phyloP scores from a whole-genome alignment of 2,329 filamentous ascomycete genomes.

The Cyphellophora attinorum region DNA sequence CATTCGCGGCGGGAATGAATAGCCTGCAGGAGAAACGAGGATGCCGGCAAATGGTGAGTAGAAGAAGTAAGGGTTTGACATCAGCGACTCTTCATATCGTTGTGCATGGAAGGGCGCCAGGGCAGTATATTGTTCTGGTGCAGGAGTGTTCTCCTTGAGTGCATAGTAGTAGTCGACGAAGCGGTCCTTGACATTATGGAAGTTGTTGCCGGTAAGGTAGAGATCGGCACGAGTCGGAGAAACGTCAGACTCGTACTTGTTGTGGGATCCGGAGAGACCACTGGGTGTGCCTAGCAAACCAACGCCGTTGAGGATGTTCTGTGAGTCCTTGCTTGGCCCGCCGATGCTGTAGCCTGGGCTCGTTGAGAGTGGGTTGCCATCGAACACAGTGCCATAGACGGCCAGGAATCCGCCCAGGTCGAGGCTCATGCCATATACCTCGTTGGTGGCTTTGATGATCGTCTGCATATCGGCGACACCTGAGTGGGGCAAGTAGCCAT shows the following conservation, averaged over 20 bases:
- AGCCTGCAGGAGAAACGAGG: slow-evolving; percentile 40
- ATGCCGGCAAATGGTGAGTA: slow-evolving; percentile 44
- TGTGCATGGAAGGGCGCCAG: slow-evolving; percentile 16
- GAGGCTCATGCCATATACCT: slow-evolving; percentile 27
- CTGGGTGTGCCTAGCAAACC: slow-evolving; percentile 14
- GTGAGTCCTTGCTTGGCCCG: slow-evolving; percentile 8
- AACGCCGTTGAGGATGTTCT: slow-evolving; percentile 7
- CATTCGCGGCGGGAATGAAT: slow-evolving; percentile 34
- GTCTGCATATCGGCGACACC: slow-evolving; percentile 27
- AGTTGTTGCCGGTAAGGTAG: slow-evolving; percentile 11
- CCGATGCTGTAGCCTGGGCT: slow-evolving; percentile 16
- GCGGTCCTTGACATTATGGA: slow-evolving; percentile 2
- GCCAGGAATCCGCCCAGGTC: slow-evolving; percentile 28
- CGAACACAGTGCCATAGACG: slow-evolving; percentile 21
- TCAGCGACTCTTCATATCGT: slow-evolving; percentile 39
- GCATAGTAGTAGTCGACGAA: slow-evolving; percentile 7
- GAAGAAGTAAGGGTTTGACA: slow-evolving; percentile 45
- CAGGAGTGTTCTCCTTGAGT: too few relatives aligned
- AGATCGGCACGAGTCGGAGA: slow-evolving; percentile 17
- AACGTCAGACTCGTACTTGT: slow-evolving; percentile 18
- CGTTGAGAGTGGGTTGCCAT: slow-evolving; percentile 18
- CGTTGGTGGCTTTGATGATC: slow-evolving; percentile 22
- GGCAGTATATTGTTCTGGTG: too few relatives aligned
- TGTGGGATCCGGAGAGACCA: slow-evolving; percentile 16
- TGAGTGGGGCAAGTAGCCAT: slow-evolving; percentile 30